Percentiles rank a stretch among this genome's conserved stretches.
These are phyloP conservation scores for Helianthus tuberosus DNA, from an alignment of 129 eudicot genomes.

Conservation along the genomic window DNA sequence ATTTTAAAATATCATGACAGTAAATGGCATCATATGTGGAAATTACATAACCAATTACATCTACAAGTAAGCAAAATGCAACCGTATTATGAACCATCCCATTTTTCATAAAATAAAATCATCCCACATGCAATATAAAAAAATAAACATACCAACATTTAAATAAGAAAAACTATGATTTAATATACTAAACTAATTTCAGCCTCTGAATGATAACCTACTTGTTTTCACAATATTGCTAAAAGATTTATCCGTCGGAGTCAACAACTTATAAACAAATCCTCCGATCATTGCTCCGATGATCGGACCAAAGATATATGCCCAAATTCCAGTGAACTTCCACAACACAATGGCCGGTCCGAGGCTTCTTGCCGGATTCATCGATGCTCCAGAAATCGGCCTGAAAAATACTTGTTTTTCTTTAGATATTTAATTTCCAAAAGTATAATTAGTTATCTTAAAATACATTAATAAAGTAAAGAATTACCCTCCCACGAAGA, in stretches of 20 bases:
- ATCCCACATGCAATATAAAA: too few relatives aligned
- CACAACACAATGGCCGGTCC: slow-evolving; percentile 78
- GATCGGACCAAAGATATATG: slow-evolving; percentile 65
- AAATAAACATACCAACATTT: too few relatives aligned
- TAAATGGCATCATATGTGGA: too few relatives aligned
- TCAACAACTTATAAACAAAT: slow-evolving; percentile 52
- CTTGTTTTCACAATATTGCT: slow-evolving; percentile 29
- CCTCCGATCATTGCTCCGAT: slow-evolving; percentile 68
- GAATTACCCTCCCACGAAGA: slow-evolving; percentile 78
- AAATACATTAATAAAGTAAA: background rate
- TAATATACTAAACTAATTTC: background rate
- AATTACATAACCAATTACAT: too few relatives aligned
- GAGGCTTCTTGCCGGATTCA: slow-evolving; percentile 94
- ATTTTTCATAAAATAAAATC: too few relatives aligned
- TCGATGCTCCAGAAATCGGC: slow-evolving; percentile 88
- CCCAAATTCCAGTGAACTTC: slow-evolving; percentile 63
- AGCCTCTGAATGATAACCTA: background rate
- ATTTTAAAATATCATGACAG: too few relatives aligned
- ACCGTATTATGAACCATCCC: too few relatives aligned
- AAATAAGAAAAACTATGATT: too few relatives aligned
- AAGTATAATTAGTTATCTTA: background rate
- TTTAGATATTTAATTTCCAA: background rate
- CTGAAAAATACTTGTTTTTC: slow-evolving; percentile 31
- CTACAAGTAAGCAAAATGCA: too few relatives aligned
- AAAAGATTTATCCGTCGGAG: slow-evolving; percentile 48